These are phyloP conservation scores for Neurospora africana DNA, from an alignment of 495 filamentous ascomycete genomes.

Conservation along the genomic window DNA sequence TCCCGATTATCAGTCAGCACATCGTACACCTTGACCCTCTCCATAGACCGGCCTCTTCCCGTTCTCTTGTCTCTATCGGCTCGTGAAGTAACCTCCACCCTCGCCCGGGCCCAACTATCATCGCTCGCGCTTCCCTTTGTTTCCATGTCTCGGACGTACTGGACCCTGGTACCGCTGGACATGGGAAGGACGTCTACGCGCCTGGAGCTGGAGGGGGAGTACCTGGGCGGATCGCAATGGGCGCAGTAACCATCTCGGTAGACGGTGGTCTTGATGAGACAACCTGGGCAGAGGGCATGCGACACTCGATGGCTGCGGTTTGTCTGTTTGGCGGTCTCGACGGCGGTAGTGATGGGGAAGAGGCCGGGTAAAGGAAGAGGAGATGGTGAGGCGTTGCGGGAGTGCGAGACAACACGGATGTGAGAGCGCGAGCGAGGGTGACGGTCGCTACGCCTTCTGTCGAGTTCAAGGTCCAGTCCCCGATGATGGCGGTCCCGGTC, in stretches of 20 bases:
- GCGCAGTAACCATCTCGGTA: not conserved
- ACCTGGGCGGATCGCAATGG: too few relatives aligned
- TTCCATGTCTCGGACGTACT: not conserved
- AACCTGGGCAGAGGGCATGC: fast-evolving
- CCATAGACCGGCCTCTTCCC: not conserved
- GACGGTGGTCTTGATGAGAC: not conserved
- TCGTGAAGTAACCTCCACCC: not conserved
- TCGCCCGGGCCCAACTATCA: not conserved
- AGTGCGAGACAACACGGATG: not conserved
- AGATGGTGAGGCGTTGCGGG: fast-evolving
- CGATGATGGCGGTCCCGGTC: too few relatives aligned
- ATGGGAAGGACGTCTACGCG: not conserved
- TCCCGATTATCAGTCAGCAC: not conserved
- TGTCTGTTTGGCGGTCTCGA: not conserved
- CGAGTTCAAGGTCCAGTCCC: not conserved
- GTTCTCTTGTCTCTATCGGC: not conserved
- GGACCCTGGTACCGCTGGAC: not conserved
- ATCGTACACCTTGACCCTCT: not conserved
- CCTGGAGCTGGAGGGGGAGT: not conserved
- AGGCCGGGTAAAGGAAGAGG: not conserved
- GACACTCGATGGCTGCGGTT: not conserved
- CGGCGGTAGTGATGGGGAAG: not conserved
- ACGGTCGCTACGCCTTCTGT: not conserved
- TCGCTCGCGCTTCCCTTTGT: not conserved
- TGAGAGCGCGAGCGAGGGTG: not conserved